Evolutionary conservation across 2,329 filamentous ascomycete genomes (phyloP), one percentile per base, ranked within the genome.

Genomic region (Didymosphaeria variabile): DNA sequence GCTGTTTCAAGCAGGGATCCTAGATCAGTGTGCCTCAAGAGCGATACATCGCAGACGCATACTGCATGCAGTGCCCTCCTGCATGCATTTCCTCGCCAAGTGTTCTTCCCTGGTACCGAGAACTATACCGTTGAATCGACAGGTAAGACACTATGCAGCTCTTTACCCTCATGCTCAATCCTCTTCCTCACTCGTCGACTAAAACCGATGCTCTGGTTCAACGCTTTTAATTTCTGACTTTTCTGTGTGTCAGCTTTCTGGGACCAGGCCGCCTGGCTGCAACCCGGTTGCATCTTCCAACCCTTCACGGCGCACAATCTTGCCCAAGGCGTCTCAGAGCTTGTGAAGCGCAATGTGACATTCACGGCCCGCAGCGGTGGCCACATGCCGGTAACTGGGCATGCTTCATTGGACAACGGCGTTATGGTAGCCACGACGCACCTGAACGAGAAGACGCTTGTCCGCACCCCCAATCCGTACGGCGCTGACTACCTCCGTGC

Each of bases 341-440:
- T 49, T 8, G 45, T 49, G 7, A 29, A 49, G 45, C n/a, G n/a
- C 9, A 26, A 23, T 8, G 45, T 49, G 12, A 26, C 45, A 17
- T 49, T 49, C 21, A 23, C 45, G 12, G 45, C 45, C 2, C n/a
- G 21, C n/a, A 26, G 45, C 21, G 45, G 45, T 2, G 45, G 45
- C 45, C 45, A 49, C 45, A 49, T 49, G 45, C n/a, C 45, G n/a
- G 45, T 49, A 9, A 3, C 29, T 13, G 45, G 45, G 17, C n/a
- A 23, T 17, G 45, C 21, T 4, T 23, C n/a, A 10, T 3, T 49
- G n/a, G 45, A 49, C 45, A 29, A 49, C 4, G 45, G 45, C 45
- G 21, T 49, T 9, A 13, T 49, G n/a, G 21, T 49, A 3, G 21
- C 13, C 21, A 23, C 21, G 4, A 26, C n/a, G 12, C 12, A 49